These are phyloP conservation scores for Colletotrichum sp. DNA, from an alignment of 2,329 filamentous ascomycete genomes.

Conservation along the genomic window DNA sequence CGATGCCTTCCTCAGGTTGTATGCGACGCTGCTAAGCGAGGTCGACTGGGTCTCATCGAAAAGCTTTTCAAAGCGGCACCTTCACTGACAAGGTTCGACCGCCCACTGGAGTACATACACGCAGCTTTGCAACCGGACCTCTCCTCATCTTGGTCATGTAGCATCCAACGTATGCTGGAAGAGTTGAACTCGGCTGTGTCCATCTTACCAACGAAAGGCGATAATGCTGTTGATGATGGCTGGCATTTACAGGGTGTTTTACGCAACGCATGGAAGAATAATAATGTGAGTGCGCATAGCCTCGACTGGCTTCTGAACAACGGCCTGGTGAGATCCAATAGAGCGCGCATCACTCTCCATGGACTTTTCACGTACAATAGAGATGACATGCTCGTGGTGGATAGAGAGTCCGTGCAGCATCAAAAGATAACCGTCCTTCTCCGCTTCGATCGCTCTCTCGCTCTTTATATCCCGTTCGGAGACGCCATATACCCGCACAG, in stretches of 20 bases:
- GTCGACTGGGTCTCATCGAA: background rate
- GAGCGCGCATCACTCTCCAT: background rate
- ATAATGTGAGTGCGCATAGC: background rate
- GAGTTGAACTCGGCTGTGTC: background rate
- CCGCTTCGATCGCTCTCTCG: background rate
- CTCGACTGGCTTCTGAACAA: background rate
- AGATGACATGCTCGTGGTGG: background rate
- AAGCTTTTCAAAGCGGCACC: background rate
- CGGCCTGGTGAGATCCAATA: background rate
- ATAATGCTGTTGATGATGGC: background rate
- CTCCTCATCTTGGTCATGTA: background rate
- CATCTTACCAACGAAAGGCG: background rate
- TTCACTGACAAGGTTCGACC: background rate
- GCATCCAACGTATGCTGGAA: background rate
- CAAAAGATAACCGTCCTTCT: background rate
- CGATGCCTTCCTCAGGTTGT: background rate
- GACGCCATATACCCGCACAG: background rate
- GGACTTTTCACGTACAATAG: background rate
- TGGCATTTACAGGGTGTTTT: background rate
- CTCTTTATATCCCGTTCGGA: background rate
- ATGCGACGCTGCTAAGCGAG: background rate
- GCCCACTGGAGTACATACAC: background rate
- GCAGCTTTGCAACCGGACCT: background rate
- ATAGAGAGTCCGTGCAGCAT: background rate
- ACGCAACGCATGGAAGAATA: rapidly evolving